Evolutionary conservation across 768 basidiomycete species (phyloP), one percentile per base, ranked within the genome.

Genomic region (Auricularia sp.): DNA sequence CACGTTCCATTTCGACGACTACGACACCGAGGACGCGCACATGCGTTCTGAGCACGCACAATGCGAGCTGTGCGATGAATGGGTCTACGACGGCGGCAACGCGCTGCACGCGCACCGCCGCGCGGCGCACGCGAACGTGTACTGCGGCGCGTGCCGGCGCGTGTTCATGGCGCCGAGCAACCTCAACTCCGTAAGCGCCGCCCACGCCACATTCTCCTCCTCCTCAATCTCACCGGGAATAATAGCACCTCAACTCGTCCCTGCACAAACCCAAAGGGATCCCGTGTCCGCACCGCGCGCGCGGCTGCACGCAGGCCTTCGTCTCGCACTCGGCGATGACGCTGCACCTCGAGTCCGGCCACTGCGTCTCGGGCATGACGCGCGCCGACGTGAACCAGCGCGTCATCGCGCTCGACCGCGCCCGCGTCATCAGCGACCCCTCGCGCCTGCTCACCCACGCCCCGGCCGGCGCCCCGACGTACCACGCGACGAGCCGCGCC

Each of bases 261-360:
- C 54, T 73, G 10, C 88, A 89, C 71, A 72, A 72, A 7, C 73
- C 78, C 3, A 77, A 73, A 64, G 71, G 71, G 65, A 63, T 54
- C 21, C 69, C 73, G 67, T 74, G 80, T 70, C 74, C 76, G 0
- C 34, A 59, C 56, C 56, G 56, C 7, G 75, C 78, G 64, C 65
- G 21, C 3, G 77, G 78, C 42, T 90, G 89, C 69, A 72, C 65
- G 1, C 67, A 67, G 24, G 68, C 64, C 1, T 89, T 89, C 73
- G 71, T 84, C 62, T 83, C 81, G 21, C 75, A 69, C 54, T 79
- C 86, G 8, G 82, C 85, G 10, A 76, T 90, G 58, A 69, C 83
- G 37, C 79, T 82, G 36, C 88, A 90, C 71, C 78, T 88, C 70
- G 89, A 90, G 69, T 75, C 78, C 11, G 87, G 87, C 1, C 67